phyloP scores from a whole-genome alignment of 2,329 filamentous ascomycete species.

The Metarhizium album region DNA sequence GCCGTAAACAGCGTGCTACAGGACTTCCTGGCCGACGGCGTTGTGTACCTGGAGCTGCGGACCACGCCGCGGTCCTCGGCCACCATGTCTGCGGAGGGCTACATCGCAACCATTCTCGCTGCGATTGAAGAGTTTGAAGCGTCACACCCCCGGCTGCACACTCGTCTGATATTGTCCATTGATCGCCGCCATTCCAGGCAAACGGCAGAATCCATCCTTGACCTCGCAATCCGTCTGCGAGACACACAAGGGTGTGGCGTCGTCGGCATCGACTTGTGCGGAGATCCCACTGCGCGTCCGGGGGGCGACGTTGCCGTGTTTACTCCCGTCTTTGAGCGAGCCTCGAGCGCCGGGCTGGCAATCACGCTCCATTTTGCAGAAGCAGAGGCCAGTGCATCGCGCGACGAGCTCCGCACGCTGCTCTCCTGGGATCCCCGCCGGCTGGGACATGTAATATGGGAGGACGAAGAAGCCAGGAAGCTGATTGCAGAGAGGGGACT shows the following conservation, averaged over 20 bases:
- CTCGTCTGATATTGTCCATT: slow-evolving; percentile 61
- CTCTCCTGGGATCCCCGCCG: slow-evolving; percentile 56
- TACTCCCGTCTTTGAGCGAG: slow-evolving; percentile 44
- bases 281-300: slow-evolving; percentile 47
- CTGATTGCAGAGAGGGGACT: slow-evolving; percentile 42
- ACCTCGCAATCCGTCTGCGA: slow-evolving; percentile 41
- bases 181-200: slow-evolving; percentile 52
- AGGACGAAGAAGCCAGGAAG: slow-evolving; percentile 47
- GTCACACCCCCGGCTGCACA: slow-evolving; percentile 36
- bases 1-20: slow-evolving; percentile 55
- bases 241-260: slow-evolving; percentile 42
- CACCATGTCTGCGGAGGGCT: slow-evolving; percentile 47
- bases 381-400: slow-evolving; percentile 42
- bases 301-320: slow-evolving; percentile 52
- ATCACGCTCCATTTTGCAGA: slow-evolving; percentile 76
- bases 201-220: slow-evolving; percentile 53
- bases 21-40: slow-evolving; percentile 59
- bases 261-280: slow-evolving; percentile 70
- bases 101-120: slow-evolving; percentile 55
- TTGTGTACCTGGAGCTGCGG: slow-evolving; percentile 68
- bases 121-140: slow-evolving; percentile 45
- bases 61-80: slow-evolving; percentile 63
- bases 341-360: slow-evolving; percentile 42
- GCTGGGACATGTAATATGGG: slow-evolving; percentile 70
- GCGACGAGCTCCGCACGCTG: slow-evolving; percentile 51